Evolutionary conservation across 2,329 filamentous ascomycete species (phyloP).

Genomic region (Apiospora hydei): DNA sequence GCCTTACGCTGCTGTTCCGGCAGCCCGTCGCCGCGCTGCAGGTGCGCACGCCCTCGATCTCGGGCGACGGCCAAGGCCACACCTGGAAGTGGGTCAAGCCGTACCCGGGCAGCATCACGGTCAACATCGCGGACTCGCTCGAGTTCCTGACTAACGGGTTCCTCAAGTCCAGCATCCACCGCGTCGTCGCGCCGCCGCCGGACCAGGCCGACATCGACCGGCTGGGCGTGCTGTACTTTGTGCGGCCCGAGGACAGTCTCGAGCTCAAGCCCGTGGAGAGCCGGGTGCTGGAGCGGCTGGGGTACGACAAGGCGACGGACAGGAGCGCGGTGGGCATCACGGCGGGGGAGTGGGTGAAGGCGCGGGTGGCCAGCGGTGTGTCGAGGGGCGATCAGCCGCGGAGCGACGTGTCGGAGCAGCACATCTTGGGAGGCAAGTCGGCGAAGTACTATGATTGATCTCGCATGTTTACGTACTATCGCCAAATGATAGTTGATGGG

Average conservation of each 20-base stretch:
- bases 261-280: conserved; percentile 43
- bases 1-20: conserved; percentile 62
- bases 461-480: not conserved
- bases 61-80: not conserved
- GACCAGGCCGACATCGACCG: conserved; percentile 54
- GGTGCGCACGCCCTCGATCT: conserved; percentile 46
- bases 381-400: conserved; percentile 31
- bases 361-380: conserved; percentile 38
- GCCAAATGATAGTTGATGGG: not conserved
- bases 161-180: conserved; percentile 52
- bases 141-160: conserved; percentile 56
- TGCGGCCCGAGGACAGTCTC: conserved; percentile 45
- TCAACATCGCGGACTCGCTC: conserved; percentile 59
- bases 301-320: conserved; percentile 37
- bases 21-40: conserved; percentile 65
- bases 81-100: conserved; percentile 47
- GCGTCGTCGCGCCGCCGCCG: conserved; percentile 50
- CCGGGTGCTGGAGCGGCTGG: conserved; percentile 42
- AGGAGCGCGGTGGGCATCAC: conserved; percentile 41
- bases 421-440: conserved; percentile 42
- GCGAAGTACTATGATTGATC: conserved; percentile 44
- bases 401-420: conserved; percentile 44
- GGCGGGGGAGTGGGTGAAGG: conserved; percentile 46
- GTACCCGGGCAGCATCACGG: conserved; percentile 57
- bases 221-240: conserved; percentile 55